Conservation (phyloP, 495 filamentous ascomycete genomes). For the Neurospora sp. region DNA sequence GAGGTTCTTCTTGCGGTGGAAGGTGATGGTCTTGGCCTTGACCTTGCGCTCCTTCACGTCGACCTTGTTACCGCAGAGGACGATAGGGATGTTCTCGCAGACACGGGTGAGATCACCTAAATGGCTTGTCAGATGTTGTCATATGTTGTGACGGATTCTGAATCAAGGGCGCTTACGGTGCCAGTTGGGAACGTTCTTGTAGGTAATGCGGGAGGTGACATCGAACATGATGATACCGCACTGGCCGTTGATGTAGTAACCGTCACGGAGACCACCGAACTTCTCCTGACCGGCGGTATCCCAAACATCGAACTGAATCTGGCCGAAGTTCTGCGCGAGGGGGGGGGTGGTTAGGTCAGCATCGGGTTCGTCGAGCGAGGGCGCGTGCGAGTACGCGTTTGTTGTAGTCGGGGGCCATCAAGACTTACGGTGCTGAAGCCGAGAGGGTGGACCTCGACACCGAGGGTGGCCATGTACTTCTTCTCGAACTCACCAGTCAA, state of each 20-base stretch:
- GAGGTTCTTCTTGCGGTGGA: slow-evolving; percentile 99
- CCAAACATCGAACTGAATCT: slow-evolving; percentile 99
- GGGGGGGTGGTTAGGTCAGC: slow-evolving; percentile 18
- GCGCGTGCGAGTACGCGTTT: neutral
- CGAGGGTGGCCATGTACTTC: slow-evolving; percentile 99
- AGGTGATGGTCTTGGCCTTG: slow-evolving; percentile 99
- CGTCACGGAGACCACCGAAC: slow-evolving; percentile 98
- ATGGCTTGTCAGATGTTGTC: slow-evolving; percentile 10
- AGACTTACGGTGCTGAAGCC: slow-evolving; percentile 81
- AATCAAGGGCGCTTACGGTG: slow-evolving; percentile 64
- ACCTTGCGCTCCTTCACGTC: slow-evolving; percentile 99
- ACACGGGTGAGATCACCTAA: slow-evolving; percentile 98
- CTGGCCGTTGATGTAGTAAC: slow-evolving; percentile 99
- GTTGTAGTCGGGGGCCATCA: slow-evolving; percentile 5
- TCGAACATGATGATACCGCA: slow-evolving; percentile 99
- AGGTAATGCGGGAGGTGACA: slow-evolving; percentile 98
- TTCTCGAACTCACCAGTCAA: slow-evolving; percentile 99
- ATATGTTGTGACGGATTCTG: neutral
- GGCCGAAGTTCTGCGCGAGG: slow-evolving; percentile 69
- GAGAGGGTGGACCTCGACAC: slow-evolving; percentile 97
- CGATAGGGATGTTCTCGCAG: slow-evolving; percentile 99
- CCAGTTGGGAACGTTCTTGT: slow-evolving; percentile 99
- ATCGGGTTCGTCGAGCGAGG: slow-evolving; percentile 5
- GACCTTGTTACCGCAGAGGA: slow-evolving; percentile 98
- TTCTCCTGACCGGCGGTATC: slow-evolving; percentile 99